Percentiles rank a stretch among this genome's conserved stretches.
Conservation (phyloP, 2,329 filamentous ascomycete genomes). For the Hirsutella thompsonii region DNA sequence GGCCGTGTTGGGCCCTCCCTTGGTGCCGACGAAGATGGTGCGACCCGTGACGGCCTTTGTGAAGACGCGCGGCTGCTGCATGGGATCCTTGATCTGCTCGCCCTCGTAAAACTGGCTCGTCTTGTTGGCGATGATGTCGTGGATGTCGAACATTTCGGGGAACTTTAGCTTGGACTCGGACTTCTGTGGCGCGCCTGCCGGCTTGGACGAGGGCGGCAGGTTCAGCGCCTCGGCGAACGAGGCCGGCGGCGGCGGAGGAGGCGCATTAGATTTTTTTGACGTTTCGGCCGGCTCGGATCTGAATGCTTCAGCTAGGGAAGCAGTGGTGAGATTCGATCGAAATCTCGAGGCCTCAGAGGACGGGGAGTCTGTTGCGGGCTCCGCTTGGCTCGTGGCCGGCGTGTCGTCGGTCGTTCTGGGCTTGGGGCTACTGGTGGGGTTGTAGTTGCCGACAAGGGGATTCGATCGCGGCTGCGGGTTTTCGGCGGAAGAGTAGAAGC, state of each 20-base stretch:
- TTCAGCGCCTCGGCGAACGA: neutral
- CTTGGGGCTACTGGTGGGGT: neutral
- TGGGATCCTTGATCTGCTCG: slow-evolving; percentile 9
- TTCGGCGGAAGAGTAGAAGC: slow-evolving; percentile 1
- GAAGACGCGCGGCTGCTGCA: slow-evolving; percentile 15
- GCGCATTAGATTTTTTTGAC: too few species aligned
- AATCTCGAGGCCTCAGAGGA: too few species aligned
- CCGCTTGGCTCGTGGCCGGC: too few species aligned
- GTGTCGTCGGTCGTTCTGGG: neutral
- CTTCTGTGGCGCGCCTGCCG: neutral
- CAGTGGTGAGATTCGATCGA: too few species aligned
- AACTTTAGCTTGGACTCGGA: neutral
- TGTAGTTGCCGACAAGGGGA: slow-evolving; percentile 17
- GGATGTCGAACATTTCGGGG: neutral
- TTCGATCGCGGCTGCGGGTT: slow-evolving; percentile 11
- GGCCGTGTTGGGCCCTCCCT: slow-evolving; percentile 13
- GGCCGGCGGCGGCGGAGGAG: too few species aligned
- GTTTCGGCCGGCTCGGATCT: too few species aligned
- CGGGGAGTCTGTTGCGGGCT: too few species aligned
- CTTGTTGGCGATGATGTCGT: neutral
- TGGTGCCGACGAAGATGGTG: slow-evolving; percentile 23
- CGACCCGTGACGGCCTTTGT: slow-evolving; percentile 21
- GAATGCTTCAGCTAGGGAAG: too few species aligned
- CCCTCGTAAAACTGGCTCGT: neutral
- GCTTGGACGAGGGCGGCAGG: neutral